A percentile compares a stretch with the other conserved stretches of the same genome.
Evolutionary conservation across 352 stramenopile species (phyloP).

Genomic region (Phytophthora vignae): DNA sequence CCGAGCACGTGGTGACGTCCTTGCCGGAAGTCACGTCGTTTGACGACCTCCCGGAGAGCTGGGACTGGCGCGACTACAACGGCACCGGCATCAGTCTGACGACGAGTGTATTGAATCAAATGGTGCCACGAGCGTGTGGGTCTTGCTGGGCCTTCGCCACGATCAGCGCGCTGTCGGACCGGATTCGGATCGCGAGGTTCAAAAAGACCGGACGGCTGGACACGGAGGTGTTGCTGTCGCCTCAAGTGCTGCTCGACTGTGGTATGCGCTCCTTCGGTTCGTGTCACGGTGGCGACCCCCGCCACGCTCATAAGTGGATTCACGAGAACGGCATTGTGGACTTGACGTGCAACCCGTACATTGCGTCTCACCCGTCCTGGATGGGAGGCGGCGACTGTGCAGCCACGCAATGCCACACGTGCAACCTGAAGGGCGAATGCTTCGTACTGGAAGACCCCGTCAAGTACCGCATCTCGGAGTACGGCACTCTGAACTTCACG

Average conservation of each 20-base stretch:
- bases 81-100: conserved; percentile 78
- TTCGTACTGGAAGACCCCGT: conserved; percentile 62
- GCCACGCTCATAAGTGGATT: conserved; percentile 88
- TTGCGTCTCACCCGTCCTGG: conserved; percentile 81
- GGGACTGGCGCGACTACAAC: conserved; percentile 86
- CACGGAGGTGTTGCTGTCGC: conserved; percentile 70
- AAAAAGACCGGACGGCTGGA: conserved; percentile 66
- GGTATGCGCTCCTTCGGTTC: conserved; percentile 86
- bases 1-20: conserved; percentile 55
- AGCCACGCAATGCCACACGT: conserved; percentile 73
- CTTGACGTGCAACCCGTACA: conserved; percentile 85
- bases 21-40: conserved; percentile 59
- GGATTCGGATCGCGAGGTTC: conserved; percentile 76
- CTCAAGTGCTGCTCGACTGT: conserved; percentile 77
- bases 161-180: conserved; percentile 74
- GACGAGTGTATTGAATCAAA: conserved; percentile 83
- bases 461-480: conserved; percentile 79
- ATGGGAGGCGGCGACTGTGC: conserved; percentile 64
- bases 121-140: conserved; percentile 76
- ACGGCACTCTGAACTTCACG: conserved; percentile 81
- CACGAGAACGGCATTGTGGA: conserved; percentile 86
- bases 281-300: conserved; percentile 78
- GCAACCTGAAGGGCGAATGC: conserved; percentile 67
- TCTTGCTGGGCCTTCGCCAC: conserved; percentile 86
- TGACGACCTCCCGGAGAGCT: conserved; percentile 69